Conservation (phyloP, 345 rosid genomes). For the Pistacia atlantica region DNA sequence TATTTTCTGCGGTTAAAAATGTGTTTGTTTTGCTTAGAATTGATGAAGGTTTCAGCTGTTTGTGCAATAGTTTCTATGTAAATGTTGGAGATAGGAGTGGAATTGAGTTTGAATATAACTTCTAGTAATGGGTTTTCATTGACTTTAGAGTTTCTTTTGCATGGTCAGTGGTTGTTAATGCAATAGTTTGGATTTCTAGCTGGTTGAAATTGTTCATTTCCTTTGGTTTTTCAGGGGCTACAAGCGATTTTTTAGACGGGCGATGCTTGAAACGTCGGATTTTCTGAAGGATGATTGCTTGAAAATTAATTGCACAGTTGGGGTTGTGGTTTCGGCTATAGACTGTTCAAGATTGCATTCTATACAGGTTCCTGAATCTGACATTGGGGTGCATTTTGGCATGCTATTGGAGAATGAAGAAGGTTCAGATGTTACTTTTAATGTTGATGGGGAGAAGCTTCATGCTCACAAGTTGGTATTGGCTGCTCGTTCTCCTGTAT, state of each 20-base stretch:
- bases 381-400: slow-evolving; percentile 80
- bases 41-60: too few species aligned
- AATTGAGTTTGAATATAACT: too few species aligned
- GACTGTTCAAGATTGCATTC: slow-evolving; percentile 81
- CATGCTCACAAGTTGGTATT: slow-evolving; percentile 83
- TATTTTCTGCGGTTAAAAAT: too few species aligned
- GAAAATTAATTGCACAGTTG: slow-evolving; percentile 87
- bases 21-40: too few species aligned
- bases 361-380: slow-evolving; percentile 86
- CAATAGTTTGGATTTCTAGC: background rate
- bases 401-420: slow-evolving; percentile 82
- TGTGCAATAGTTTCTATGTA: too few species aligned
- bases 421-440: slow-evolving; percentile 72
- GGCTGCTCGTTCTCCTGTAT: slow-evolving; percentile 84
- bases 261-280: slow-evolving; percentile 77
- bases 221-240: slow-evolving; percentile 66
- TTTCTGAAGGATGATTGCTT: slow-evolving; percentile 88
- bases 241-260: slow-evolving; percentile 84
- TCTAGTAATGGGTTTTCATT: too few species aligned
- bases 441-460: slow-evolving; percentile 73
- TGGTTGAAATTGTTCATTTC: slow-evolving; percentile 7
- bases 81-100: background rate
- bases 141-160: background rate
- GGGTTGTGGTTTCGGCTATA: slow-evolving; percentile 86
- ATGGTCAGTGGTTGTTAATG: background rate